These are phyloP conservation scores for Kandelia obovata DNA, from an alignment of 345 rosid species.

Conservation along the genomic window DNA sequence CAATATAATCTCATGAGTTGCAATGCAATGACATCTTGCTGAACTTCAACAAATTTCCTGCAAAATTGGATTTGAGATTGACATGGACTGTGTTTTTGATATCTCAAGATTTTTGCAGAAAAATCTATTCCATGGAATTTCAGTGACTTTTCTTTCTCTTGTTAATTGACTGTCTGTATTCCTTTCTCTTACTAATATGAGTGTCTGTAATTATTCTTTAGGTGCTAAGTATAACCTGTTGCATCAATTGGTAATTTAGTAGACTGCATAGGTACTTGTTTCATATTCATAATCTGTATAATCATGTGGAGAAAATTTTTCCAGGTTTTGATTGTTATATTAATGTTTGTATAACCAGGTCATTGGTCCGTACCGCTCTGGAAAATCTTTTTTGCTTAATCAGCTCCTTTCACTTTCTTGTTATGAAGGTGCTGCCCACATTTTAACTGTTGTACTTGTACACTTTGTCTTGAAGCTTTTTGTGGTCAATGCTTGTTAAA, in stretches of 20 bases:
- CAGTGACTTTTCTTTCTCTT: no score
- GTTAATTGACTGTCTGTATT: no score
- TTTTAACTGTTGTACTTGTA: slow-evolving; percentile 9
- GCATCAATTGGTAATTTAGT: background rate
- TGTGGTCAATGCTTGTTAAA: background rate
- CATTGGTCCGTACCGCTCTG: slow-evolving; percentile 98
- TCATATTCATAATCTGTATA: slow-evolving; percentile 7
- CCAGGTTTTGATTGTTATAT: slow-evolving; percentile 18
- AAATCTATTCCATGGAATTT: no score
- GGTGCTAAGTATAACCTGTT: background rate
- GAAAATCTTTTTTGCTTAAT: slow-evolving; percentile 96
- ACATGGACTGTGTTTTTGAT: background rate
- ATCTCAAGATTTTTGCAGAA: background rate
- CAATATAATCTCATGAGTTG: background rate
- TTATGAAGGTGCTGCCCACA: slow-evolving; percentile 64
- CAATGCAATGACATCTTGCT: background rate
- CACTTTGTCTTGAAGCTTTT: slow-evolving; percentile 3
- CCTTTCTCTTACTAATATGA: no score
- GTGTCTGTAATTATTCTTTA: no score
- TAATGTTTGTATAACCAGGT: slow-evolving; percentile 55
- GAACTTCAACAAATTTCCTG: background rate
- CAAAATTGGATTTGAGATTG: background rate
- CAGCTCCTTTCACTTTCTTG: slow-evolving; percentile 99
- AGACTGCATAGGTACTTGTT: no score
- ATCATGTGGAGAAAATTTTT: slow-evolving; percentile 5